These are phyloP conservation scores for Boletus rufocinnamomeus DNA, from an alignment of 768 basidiomycete species.

Conservation along the genomic window DNA sequence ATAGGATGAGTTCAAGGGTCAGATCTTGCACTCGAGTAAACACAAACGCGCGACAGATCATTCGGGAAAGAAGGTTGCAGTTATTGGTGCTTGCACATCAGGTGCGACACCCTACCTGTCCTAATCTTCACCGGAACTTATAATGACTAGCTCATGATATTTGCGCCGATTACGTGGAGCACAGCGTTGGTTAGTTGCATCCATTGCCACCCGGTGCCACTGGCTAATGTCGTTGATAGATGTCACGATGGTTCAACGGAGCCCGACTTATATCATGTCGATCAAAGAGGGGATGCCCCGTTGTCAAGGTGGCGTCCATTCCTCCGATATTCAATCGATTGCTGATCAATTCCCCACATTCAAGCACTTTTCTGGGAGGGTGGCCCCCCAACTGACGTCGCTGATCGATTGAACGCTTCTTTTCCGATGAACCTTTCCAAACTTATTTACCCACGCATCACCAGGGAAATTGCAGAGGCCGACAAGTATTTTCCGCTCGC, in stretches of 20 bases:
- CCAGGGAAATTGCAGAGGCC: slow-evolving; percentile 48
- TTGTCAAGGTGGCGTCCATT: slow-evolving; percentile 14
- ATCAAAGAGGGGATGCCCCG: slow-evolving; percentile 41
- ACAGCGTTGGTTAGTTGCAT: slow-evolving; percentile 44
- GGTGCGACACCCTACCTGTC: slow-evolving; percentile 36
- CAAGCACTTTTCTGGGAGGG: slow-evolving; percentile 46
- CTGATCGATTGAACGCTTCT: slow-evolving; percentile 54
- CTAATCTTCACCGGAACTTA: not conserved
- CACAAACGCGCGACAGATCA: slow-evolving; percentile 60
- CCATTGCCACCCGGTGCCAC: not conserved
- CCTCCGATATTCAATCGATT: slow-evolving; percentile 18
- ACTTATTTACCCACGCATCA: slow-evolving; percentile 39
- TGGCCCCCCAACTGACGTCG: slow-evolving; percentile 49
- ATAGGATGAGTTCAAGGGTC: slow-evolving; percentile 62
- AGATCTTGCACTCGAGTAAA: slow-evolving; percentile 57
- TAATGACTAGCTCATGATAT: slow-evolving; percentile 48
- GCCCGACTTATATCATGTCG: slow-evolving; percentile 56
- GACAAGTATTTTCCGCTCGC: slow-evolving; percentile 46
- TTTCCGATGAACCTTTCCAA: slow-evolving; percentile 39
- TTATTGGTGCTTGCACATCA: slow-evolving; percentile 68
- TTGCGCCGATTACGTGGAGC: slow-evolving; percentile 44
- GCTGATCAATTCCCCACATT: not conserved
- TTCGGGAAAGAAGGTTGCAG: slow-evolving; percentile 67
- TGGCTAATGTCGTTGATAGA: slow-evolving; percentile 27
- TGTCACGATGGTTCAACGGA: slow-evolving; percentile 52